Percentiles rank a stretch among this genome's conserved stretches.
These are phyloP conservation scores for Penicillium sp. DNA, from an alignment of 2,329 filamentous ascomycete species.

Conservation along the genomic window DNA sequence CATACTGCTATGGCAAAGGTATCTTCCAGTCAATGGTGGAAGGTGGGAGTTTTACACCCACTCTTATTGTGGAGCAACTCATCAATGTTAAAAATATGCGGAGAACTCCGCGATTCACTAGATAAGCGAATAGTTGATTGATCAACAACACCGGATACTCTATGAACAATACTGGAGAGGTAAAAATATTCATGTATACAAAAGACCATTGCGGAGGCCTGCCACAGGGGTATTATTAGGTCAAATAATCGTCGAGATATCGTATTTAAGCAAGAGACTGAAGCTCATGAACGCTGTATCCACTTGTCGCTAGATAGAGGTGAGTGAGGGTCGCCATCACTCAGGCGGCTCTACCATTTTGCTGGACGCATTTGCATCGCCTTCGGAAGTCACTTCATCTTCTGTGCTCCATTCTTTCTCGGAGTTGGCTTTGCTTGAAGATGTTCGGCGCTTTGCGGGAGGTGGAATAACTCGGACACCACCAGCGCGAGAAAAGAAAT, in stretches of 20 bases:
- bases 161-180: neutral
- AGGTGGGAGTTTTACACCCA: neutral
- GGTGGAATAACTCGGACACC: conserved; percentile 40
- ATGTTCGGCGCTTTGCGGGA: conserved; percentile 24
- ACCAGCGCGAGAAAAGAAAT: conserved; percentile 72
- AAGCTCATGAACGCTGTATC: conserved; percentile 18
- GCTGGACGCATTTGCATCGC: conserved; percentile 29
- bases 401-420: conserved; percentile 50
- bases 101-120: neutral
- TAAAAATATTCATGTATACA: neutral
- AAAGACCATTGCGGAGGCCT: neutral
- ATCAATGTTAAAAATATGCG: neutral
- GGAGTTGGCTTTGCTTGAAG: conserved; percentile 27
- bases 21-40: neutral
- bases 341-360: conserved; percentile 41
- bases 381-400: conserved; percentile 38
- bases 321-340: conserved; percentile 23
- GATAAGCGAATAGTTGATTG: neutral
- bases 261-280: conserved; percentile 16
- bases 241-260: conserved; percentile 4
- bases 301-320: conserved; percentile 18
- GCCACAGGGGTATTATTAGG: conserved; percentile 9
- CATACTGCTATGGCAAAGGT: neutral
- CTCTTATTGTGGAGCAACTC: no score
- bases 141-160: neutral